These are phyloP conservation scores for Ambrosia trifida DNA, from an alignment of 129 eudicot genomes.

Conservation along the genomic window DNA sequence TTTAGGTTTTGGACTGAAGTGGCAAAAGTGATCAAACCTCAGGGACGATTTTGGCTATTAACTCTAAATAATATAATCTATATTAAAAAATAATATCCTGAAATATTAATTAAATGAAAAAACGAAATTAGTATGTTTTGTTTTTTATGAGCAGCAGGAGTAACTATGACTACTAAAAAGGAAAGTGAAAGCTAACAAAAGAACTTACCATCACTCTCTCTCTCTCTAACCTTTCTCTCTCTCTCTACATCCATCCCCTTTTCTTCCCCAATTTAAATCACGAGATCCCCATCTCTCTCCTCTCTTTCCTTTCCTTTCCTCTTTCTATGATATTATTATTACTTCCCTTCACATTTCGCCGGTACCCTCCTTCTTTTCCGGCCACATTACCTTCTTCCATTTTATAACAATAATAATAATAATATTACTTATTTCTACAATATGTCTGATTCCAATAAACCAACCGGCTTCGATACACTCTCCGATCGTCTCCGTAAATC, in stretches of 20 bases:
- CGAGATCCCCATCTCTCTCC: constrained; percentile 35
- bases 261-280: constrained; percentile 23
- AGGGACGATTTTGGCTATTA: too few relatives aligned
- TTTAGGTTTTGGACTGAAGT: too few relatives aligned
- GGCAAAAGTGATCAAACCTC: too few relatives aligned
- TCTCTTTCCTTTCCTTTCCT: constrained; percentile 7
- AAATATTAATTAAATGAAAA: background rate
- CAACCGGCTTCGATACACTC: constrained; percentile 18
- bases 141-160: background rate
- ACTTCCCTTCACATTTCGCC: constrained; percentile 24
- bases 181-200: background rate
- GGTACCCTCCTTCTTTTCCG: constrained; percentile 23
- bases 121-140: background rate
- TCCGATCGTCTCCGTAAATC: constrained; percentile 41
- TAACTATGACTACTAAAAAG: background rate
- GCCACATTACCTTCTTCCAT: constrained; percentile 11
- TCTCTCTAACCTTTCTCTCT: constrained; percentile 8
- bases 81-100: background rate
- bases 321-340: constrained; percentile 10
- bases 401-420: background rate
- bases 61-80: too few relatives aligned
- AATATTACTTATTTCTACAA: background rate
- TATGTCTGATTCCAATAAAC: constrained; percentile 34
- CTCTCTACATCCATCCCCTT: background rate
- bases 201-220: background rate